phyloP scores from a whole-genome alignment of 2,329 filamentous ascomycete species.

The Coniochaeta sp. region DNA sequence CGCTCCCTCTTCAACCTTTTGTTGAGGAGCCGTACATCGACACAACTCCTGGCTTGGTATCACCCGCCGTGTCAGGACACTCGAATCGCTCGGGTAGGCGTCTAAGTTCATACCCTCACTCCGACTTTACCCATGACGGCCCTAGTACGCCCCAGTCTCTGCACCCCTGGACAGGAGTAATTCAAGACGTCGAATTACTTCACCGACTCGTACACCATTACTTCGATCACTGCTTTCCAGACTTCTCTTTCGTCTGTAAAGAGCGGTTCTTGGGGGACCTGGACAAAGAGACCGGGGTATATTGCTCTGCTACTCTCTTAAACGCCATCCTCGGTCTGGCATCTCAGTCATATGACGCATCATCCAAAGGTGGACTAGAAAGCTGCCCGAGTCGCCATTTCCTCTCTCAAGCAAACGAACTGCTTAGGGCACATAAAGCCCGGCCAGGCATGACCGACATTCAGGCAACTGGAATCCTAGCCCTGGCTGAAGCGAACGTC shows the following conservation, averaged over 20 bases:
- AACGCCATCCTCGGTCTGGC: conserved; percentile 15
- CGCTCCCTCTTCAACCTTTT: not conserved
- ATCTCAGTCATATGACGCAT: conserved; percentile 6
- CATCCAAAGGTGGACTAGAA: conserved; percentile 7
- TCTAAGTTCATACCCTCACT: not conserved
- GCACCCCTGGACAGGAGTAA: conserved; percentile 13
- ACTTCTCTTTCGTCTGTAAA: conserved; percentile 9
- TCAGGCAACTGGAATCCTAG: conserved; percentile 13
- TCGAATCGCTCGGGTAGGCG: not conserved
- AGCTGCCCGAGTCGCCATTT: conserved; percentile 13
- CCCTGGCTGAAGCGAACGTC: conserved; percentile 11
- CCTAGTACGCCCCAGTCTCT: not conserved
- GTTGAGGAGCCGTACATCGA: not conserved
- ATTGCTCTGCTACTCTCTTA: conserved; percentile 13
- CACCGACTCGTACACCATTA: conserved; percentile 10
- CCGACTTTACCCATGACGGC: not conserved
- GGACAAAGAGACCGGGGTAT: conserved; percentile 8
- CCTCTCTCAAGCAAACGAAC: conserved; percentile 11
- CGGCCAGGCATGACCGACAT: conserved; percentile 11
- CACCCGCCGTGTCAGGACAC: not conserved
- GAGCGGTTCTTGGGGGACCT: conserved; percentile 13
- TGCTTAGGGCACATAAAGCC: conserved; percentile 7
- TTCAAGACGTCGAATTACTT: conserved; percentile 10
- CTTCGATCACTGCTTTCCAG: conserved; percentile 9
- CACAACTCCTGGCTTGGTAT: not conserved